Evolutionary conservation across 1,139 yeast genomes (phyloP), one percentile per base, ranked within the genome.

Genomic region (Blastobotrys niveus): DNA sequence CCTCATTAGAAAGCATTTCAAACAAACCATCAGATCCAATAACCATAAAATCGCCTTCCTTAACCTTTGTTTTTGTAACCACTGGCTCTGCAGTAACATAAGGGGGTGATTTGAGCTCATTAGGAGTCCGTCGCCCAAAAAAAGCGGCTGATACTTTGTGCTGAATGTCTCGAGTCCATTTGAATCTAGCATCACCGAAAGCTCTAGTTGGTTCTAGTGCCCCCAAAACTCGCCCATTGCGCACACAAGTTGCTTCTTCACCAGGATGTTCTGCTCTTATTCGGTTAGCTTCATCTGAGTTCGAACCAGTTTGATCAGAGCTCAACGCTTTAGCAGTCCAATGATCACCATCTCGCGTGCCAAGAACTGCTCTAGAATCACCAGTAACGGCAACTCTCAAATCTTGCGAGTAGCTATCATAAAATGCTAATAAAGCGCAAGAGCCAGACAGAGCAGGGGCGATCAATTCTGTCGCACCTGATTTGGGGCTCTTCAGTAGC

Each of bases 51-150:
- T 87, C 94, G 52, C 88, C 80, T 54, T 79, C 77, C 45, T 73
- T 72, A 40, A 93, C 77, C 58, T 80, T 77, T 10, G 93, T 82
- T 2, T 95, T 81, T 9, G 96, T 83, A 27, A 91, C 74, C 24
- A 82, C 96, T 0, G 99, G 99, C 61, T 82, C 89, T 0, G 98
- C 97, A 1, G 98, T 91, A 29, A 91, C 96, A 63, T 91, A 91
- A 0, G 99, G 99, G 5, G 99, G 98, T 1, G 96, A 82, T 49
- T 79, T 71, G 52, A 87, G 73, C 55, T 82, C 80, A 42, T 78
- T 76, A 3, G 97, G 96, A 40, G 85, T 77, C 48, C 82, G 71
- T 60, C 91, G 77, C 30, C 96, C 95, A 62, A 89, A 89, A 56
- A 87, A 82, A 58, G 81, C 82, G 50, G 81, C 74, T 54, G 86